Evolutionary conservation across 177 flowering plant species (phyloP), one percentile per base, ranked within the genome.

Genomic region (Telopea speciosissima): DNA sequence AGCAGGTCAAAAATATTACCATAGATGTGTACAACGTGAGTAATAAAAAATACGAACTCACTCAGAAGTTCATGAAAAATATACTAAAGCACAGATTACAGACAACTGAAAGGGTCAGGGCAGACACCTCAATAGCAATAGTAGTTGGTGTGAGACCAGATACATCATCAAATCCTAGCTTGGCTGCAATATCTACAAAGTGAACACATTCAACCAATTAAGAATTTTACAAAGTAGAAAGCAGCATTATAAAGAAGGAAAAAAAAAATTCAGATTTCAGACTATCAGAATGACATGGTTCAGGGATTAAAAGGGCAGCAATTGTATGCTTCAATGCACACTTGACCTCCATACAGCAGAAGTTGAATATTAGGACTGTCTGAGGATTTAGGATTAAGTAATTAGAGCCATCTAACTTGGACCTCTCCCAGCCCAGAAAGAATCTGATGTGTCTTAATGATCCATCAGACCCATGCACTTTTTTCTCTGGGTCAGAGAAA

Each of bases 51-150:
- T 3, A 49, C 1, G 2, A 49, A 49, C n/a, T n/a, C n/a, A 28
- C 5, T 9, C 12, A 36, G 44, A 13, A 28, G n/a, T 12, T 21
- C 3, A 60, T 65, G 16, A 63, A 24, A 42, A 22, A 44, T 24
- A 62, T 44, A 64, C 13, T 16, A 54, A 14, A 65, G 56, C 56
- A 54, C 33, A 13, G 7, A 49, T 49, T 49, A 7, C 25, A 36
- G 33, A 61, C 7, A 59, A 24, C 9, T 24, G 22, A 52, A 68
- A 7, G 22, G 17, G 12, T 13, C 67, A 11, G 45, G 7, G 7
- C 3, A 81, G 81, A 9, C 19, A 85, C 90, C 97, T 92, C 97
- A 63, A 86, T 70, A 3, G 96, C 96, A 69, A 96, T 91, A 59
- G 73, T 74, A 62, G 86, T 79, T 31, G 98, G 98, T 11, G 91